Base-by-base conservation (phyloP, 1,284 basidiomycete genomes). In the Sanghuangporus sanghuang region DNA sequence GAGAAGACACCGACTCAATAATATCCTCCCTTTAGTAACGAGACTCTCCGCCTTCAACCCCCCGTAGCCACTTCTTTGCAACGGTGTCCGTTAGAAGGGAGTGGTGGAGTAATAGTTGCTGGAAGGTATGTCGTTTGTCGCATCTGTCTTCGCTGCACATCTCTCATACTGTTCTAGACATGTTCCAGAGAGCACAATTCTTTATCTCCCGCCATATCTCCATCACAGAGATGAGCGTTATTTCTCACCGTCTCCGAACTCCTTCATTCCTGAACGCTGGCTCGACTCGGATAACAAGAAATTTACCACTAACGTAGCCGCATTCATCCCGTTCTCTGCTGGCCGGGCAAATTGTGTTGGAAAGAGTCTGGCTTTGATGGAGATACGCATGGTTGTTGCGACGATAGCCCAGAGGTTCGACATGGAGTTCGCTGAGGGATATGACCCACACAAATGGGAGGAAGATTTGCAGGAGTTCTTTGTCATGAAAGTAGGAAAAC, bases 151-250 rank as follows among this genome's bases (percentile, higher is more conserved):
- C 16, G 6, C 16, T 7, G 21, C 21, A 18, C 6, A 46, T 46
- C 21, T 16, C 44, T 46, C 16, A 46, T 6, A n/a, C 21, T 2
- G 7, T 46, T 14, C 7, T 12, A 85, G 81, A 55, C 79, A 76
- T 63, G 71, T 85, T 3, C 80, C 82, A 1, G 80, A 81, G 68
- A 78, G 78, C 39, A 84, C 80, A 1, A 76, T 73, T 48, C 73
- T 81, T 7, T 78, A 76, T 61, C 72, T 83, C 44, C 79, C 81
- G 39, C 73, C 73, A 9, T 83, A 84, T 67, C 76, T 75, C 32
- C 68, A 84, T 11, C 83, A 84, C 52, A 71, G 76, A 36, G 72
- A 74, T 62, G 70, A 75, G 9, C 71, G 72, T 14, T 67, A 79
- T 68, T 80, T 80, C 64, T 76, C 70, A 2, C 76, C 76, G 1